phyloP scores from a whole-genome alignment of 2,329 filamentous ascomycete genomes.

The Hymenoscyphus repandus region DNA sequence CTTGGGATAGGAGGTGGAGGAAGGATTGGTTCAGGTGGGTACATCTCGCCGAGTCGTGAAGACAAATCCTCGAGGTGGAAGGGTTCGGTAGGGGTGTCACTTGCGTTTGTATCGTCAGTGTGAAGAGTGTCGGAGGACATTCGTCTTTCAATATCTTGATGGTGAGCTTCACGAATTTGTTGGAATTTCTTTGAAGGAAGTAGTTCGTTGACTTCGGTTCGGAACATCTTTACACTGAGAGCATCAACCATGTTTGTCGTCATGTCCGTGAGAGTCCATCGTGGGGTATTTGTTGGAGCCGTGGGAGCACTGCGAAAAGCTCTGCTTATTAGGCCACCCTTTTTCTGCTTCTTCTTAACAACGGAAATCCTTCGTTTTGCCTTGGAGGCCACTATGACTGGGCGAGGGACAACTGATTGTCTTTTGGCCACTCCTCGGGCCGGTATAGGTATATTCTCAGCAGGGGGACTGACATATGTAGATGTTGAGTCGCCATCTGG shows the following conservation, averaged over 20 bases:
- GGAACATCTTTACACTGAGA: conserved; percentile 48
- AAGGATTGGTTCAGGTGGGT: neutral
- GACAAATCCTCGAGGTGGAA: conserved; percentile 46
- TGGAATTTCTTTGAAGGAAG: conserved; percentile 48
- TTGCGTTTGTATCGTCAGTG: conserved; percentile 28
- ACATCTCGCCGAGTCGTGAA: conserved; percentile 36
- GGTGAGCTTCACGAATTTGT: conserved; percentile 27
- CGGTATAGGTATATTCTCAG: conserved; percentile 9
- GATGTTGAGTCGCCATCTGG: neutral
- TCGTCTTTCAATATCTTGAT: conserved; percentile 17
- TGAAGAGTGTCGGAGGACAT: conserved; percentile 15
- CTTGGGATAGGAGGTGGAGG: conserved; percentile 1
- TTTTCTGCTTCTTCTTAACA: conserved; percentile 33
- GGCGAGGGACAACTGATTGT: conserved; percentile 9
- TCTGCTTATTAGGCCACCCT: conserved; percentile 10
- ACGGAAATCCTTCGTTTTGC: conserved; percentile 37
- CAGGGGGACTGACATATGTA: conserved; percentile 1
- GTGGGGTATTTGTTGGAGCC: conserved; percentile 30
- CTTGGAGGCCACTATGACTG: conserved; percentile 31
- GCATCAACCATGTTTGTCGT: conserved; percentile 53
- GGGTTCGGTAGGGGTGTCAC: conserved; percentile 40
- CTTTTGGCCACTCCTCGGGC: conserved; percentile 11
- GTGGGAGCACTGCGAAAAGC: conserved; percentile 10
- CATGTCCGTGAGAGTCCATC: conserved; percentile 50
- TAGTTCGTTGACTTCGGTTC: conserved; percentile 52